phyloP scores from a whole-genome alignment of 352 stramenopile genomes.

The Hyphochytrium catenoides region DNA sequence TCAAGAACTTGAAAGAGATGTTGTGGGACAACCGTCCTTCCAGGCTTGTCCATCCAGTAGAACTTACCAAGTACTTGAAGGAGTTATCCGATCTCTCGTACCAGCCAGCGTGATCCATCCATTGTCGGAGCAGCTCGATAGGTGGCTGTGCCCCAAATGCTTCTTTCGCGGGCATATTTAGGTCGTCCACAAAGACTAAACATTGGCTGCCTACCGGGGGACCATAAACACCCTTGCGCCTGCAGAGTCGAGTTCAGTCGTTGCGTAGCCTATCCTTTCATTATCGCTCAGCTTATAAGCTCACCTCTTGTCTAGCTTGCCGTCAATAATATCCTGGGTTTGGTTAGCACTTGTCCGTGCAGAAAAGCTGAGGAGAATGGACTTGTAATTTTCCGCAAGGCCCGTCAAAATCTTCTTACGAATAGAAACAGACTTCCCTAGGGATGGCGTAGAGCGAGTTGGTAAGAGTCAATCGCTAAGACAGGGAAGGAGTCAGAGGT shows the following conservation, averaged over 20 bases:
- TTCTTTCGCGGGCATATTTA: slow-evolving; percentile 84
- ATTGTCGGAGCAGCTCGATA: slow-evolving; percentile 74
- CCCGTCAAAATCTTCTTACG: slow-evolving; percentile 71
- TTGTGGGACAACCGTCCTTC: no score
- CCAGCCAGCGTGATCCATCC: slow-evolving; percentile 79
- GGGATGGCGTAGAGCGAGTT: no score
- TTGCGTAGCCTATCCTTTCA: no score
- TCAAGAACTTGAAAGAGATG: no score
- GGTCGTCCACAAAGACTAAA: slow-evolving; percentile 77
- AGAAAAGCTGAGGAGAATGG: slow-evolving; percentile 76
- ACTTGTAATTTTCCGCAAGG: slow-evolving; percentile 45
- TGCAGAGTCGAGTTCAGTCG: no score
- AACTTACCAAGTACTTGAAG: slow-evolving; percentile 70
- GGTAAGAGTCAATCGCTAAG: no score
- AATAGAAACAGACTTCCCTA: slow-evolving; percentile 75
- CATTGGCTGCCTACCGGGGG: slow-evolving; percentile 65
- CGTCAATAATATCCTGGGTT: slow-evolving; percentile 79
- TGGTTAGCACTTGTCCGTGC: slow-evolving; percentile 77
- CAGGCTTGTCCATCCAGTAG: no score
- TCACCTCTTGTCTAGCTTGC: slow-evolving; percentile 80
- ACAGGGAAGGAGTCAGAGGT: no score
- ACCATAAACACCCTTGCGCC: slow-evolving; percentile 68
- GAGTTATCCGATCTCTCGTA: slow-evolving; percentile 80
- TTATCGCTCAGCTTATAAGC: no score
- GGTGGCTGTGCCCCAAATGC: slow-evolving; percentile 75